phyloP scores from a whole-genome alignment of 176 grass and related monocot species.

The Musa itinerans region DNA sequence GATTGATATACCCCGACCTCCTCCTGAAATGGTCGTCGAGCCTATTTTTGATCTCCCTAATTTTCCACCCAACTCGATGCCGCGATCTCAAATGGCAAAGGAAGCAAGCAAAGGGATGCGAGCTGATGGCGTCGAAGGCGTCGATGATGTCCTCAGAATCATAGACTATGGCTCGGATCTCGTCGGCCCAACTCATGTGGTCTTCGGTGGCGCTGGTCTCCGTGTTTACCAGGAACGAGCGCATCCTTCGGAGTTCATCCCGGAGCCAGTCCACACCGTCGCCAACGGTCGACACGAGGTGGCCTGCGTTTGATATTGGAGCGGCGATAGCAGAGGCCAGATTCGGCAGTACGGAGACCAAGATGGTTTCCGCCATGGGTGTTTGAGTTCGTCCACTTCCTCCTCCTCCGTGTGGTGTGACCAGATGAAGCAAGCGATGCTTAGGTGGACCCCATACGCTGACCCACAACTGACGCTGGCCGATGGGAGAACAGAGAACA shows the following conservation, averaged over 20 bases:
- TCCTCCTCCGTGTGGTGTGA: no score
- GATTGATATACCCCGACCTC: neutral
- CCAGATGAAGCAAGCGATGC: no score
- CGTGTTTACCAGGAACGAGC: conserved; percentile 22
- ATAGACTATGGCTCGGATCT: conserved; percentile 21
- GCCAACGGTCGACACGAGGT: neutral
- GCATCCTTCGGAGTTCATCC: conserved; percentile 26
- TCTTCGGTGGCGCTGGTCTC: neutral
- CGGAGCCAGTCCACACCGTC: conserved; percentile 23
- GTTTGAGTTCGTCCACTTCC: no score
- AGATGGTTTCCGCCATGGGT: conserved; percentile 25
- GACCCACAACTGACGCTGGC: no score
- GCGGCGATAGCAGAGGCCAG: conserved; percentile 21
- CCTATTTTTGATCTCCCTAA: neutral
- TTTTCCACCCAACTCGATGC: neutral
- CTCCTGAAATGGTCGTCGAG: neutral
- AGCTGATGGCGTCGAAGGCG: neutral
- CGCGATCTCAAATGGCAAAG: neutral
- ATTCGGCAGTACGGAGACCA: conserved; percentile 24
- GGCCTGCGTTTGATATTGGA: conserved; percentile 2
- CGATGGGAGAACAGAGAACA: no score
- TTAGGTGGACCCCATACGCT: no score
- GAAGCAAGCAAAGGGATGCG: neutral
- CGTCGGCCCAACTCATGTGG: conserved; percentile 10
- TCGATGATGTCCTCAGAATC: conserved; percentile 2